Conservation (phyloP, 1,284 basidiomycete genomes). For the Wolfiporia cocos region DNA sequence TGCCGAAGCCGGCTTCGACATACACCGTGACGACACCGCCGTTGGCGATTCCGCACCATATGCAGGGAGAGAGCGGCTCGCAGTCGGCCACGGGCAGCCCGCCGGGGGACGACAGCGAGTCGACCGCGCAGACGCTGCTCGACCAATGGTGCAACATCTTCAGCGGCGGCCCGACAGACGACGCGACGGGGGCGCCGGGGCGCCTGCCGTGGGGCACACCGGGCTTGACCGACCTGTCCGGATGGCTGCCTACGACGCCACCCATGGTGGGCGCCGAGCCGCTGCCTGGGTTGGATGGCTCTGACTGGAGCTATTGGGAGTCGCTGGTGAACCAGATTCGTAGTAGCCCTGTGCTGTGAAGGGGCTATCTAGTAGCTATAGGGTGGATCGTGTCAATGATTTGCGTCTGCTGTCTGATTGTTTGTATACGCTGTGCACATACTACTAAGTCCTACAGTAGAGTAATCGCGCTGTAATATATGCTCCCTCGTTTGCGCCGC, state of each 20-base stretch:
- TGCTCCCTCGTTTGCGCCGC: too few relatives aligned
- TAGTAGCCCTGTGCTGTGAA: slow-evolving; percentile 34
- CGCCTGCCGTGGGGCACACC: slow-evolving; percentile 56
- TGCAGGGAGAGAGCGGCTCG: slow-evolving; percentile 41
- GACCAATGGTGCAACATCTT: slow-evolving; percentile 80
- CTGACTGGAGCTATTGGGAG: slow-evolving; percentile 81
- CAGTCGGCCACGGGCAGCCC: slow-evolving; percentile 45
- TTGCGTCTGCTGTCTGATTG: too few relatives aligned
- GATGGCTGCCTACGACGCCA: slow-evolving; percentile 38
- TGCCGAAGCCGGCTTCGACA: slow-evolving; percentile 7
- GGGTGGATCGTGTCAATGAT: too few relatives aligned
- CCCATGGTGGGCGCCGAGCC: slow-evolving; percentile 16
- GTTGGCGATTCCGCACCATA: slow-evolving; percentile 26
- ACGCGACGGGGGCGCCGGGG: slow-evolving; percentile 37
- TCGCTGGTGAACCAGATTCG: slow-evolving; percentile 72
- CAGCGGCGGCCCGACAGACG: slow-evolving; percentile 55
- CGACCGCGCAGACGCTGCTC: slow-evolving; percentile 64
- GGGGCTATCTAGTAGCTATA: too few relatives aligned
- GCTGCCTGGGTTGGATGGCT: slow-evolving; percentile 48
- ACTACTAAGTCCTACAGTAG: too few relatives aligned
- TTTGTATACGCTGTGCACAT: background rate
- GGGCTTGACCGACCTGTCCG: slow-evolving; percentile 49
- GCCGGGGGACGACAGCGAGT: slow-evolving; percentile 60
- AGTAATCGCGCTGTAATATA: too few relatives aligned
- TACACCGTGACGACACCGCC: background rate